Conservation (phyloP, 768 basidiomycete species). For the Trametopsis cervina region DNA sequence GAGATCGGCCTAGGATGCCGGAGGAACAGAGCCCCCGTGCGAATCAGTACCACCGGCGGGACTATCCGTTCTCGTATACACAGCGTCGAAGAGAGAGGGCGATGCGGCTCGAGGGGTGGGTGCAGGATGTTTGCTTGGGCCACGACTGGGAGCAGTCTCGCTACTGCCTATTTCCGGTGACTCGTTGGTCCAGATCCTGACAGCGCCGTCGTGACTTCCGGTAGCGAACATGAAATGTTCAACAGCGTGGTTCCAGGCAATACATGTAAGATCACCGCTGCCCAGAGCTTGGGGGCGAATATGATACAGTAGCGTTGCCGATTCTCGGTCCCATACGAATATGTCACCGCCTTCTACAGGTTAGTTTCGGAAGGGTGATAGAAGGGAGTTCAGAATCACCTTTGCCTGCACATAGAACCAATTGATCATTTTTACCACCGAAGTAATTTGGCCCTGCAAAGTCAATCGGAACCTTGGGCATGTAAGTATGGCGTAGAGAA, state of each 20-base stretch:
- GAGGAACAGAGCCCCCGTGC: constrained; percentile 1
- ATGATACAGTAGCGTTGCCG: constrained; percentile 63
- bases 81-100: constrained; percentile 8
- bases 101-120: constrained; percentile 11
- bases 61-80: constrained; percentile 7
- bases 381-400: constrained; percentile 28
- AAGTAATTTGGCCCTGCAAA: constrained; percentile 82
- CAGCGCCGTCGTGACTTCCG: constrained; percentile 67
- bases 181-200: constrained; percentile 56
- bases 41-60: constrained; percentile 3
- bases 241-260: constrained; percentile 68
- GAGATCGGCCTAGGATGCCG: too few relatives aligned
- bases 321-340: constrained; percentile 83
- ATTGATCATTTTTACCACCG: constrained; percentile 71
- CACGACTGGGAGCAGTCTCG: constrained; percentile 7
- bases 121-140: constrained; percentile 7
- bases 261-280: constrained; percentile 61
- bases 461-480: constrained; percentile 60
- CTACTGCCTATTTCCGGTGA: background rate
- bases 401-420: constrained; percentile 75
- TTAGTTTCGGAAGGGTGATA: background rate
- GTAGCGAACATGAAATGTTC: constrained; percentile 64
- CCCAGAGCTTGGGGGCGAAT: constrained; percentile 55
- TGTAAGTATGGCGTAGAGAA: constrained; percentile 59
- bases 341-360: constrained; percentile 65